These are phyloP conservation scores for Penicillium verhagenii DNA, from an alignment of 495 filamentous ascomycete genomes.

Conservation along the genomic window DNA sequence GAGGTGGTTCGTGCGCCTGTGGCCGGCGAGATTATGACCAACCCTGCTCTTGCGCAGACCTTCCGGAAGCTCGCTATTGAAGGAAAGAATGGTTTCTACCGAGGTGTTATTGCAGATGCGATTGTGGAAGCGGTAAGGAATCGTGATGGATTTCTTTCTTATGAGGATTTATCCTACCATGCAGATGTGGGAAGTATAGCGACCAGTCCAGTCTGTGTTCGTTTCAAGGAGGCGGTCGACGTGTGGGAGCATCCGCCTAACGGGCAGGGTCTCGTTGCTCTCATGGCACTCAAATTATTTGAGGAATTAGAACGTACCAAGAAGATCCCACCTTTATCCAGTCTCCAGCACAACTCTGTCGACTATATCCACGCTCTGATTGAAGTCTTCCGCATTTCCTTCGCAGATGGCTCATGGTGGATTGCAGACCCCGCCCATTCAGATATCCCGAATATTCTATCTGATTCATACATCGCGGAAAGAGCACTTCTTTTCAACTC, in stretches of 20 bases:
- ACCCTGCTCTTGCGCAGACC: not conserved
- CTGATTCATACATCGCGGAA: not conserved
- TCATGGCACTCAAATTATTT: not conserved
- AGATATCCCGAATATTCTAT: not conserved
- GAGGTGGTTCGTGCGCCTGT: not conserved
- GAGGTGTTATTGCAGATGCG: not conserved
- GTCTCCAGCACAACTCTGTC: not conserved
- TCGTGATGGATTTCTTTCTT: not conserved
- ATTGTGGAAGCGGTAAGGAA: not conserved
- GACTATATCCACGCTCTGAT: not conserved
- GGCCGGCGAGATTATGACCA: not conserved
- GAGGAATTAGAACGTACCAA: not conserved
- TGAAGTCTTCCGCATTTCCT: not conserved
- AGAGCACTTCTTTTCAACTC: not conserved
- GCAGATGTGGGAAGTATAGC: not conserved
- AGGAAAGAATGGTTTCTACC: not conserved
- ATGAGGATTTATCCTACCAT: not conserved
- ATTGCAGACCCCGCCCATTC: not conserved
- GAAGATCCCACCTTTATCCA: not conserved
- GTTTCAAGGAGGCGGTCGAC: not conserved
- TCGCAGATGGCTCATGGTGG: not conserved
- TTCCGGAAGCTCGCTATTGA: not conserved
- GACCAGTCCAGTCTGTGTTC: not conserved
- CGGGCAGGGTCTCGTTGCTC: not conserved
- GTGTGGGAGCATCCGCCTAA: constrained; percentile 6